A percentile compares a stretch with the other conserved stretches of the same genome.
phyloP scores from a whole-genome alignment of 495 filamentous ascomycete genomes.

The Neurospora sp. region DNA sequence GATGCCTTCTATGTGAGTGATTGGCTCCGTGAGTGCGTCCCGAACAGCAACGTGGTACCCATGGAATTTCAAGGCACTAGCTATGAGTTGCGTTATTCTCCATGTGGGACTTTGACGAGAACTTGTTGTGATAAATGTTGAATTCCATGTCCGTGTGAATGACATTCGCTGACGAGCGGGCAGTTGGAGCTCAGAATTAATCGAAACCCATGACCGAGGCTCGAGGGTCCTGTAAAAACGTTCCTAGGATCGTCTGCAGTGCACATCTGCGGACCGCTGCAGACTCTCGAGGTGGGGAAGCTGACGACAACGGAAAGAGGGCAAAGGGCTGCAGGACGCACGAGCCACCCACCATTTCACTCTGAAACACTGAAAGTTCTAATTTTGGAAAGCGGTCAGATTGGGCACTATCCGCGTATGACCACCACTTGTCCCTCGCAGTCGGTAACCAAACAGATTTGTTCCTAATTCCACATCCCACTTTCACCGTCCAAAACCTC shows the following conservation, averaged over 20 bases:
- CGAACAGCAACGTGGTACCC: not conserved
- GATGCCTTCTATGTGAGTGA: not conserved
- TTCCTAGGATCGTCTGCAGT: not conserved
- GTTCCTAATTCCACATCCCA: not conserved
- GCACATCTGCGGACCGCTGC: not conserved
- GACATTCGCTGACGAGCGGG: not conserved
- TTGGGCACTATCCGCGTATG: not conserved
- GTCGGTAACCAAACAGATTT: not conserved
- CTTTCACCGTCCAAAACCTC: not conserved
- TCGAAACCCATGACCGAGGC: not conserved
- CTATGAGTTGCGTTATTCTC: not conserved
- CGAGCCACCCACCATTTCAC: not conserved
- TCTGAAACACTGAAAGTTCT: not conserved
- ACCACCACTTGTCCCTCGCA: not conserved
- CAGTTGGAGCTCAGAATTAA: not conserved
- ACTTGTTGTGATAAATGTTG: not conserved
- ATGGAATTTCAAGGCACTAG: not conserved
- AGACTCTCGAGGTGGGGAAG: not conserved
- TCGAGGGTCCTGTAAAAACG: not conserved
- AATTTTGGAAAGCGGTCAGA: not conserved
- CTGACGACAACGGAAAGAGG: constrained; percentile 1
- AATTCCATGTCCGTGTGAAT: not conserved
- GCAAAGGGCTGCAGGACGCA: not conserved
- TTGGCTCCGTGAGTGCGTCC: not conserved
- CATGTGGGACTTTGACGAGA: not conserved